These are phyloP conservation scores for Leptodermis oblonga DNA, from an alignment of 257 asterid genomes.

Conservation along the genomic window DNA sequence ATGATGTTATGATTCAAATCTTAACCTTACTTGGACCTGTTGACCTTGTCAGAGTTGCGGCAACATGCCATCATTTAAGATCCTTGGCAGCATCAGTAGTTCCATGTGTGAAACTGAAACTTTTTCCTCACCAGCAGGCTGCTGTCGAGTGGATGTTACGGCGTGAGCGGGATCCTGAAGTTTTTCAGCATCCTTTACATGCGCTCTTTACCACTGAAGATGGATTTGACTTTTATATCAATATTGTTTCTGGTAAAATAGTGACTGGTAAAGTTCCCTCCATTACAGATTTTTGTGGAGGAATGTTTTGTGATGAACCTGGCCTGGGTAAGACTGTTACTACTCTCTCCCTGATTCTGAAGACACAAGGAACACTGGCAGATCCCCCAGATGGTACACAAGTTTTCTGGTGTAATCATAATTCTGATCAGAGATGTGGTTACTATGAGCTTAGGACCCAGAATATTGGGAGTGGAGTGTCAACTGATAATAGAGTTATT, in stretches of 20 bases:
- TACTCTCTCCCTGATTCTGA: constrained; percentile 79
- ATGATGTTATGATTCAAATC: constrained; percentile 66
- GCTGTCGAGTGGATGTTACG: constrained; percentile 96
- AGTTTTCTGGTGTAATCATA: constrained; percentile 72
- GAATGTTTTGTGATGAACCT: constrained; percentile 99
- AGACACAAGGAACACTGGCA: constrained; percentile 79
- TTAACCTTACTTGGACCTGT: constrained; percentile 50
- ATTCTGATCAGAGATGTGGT: constrained; percentile 69
- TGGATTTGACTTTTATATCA: constrained; percentile 60
- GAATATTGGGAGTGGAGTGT: constrained; percentile 26
- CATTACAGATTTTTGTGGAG: constrained; percentile 76
- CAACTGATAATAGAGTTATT: constrained; percentile 28
- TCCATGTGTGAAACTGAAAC: constrained; percentile 95
- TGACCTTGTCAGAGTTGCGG: constrained; percentile 69
- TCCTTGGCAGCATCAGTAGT: constrained; percentile 69
- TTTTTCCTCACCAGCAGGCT: constrained; percentile 92
- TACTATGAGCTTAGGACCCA: constrained; percentile 65
- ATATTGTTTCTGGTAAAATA: constrained; percentile 76
- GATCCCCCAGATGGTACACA: constrained; percentile 66
- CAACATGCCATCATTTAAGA: constrained; percentile 75
- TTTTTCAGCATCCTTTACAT: constrained; percentile 68
- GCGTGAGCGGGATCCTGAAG: constrained; percentile 64
- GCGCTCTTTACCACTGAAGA: constrained; percentile 62
- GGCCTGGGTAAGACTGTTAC: constrained; percentile 98
- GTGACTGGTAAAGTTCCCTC: constrained; percentile 48